Percentiles rank a stretch among this genome's conserved stretches.
Evolutionary conservation across 192 early-diverging fungal genomes (phyloP).

Genomic region (Backusella sp.): DNA sequence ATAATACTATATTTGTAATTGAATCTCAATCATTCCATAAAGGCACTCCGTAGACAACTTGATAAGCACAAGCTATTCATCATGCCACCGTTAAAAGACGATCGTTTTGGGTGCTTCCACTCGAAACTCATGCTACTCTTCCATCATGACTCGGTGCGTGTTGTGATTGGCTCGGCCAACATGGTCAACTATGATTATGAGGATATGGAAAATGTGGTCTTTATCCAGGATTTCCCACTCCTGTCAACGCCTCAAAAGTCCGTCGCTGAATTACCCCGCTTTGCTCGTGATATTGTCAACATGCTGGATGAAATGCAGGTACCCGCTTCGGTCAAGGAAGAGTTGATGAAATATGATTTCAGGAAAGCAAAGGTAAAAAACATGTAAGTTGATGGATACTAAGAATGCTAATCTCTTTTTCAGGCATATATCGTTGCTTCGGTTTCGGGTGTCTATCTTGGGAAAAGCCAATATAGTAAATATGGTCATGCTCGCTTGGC

Average conservation of each 20-base stretch:
- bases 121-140: slow-evolving; percentile 67
- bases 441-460: slow-evolving; percentile 42
- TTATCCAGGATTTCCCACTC: slow-evolving; percentile 61
- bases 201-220: slow-evolving; percentile 59
- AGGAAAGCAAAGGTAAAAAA: slow-evolving; percentile 42
- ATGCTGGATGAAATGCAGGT: slow-evolving; percentile 50
- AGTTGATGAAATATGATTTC: slow-evolving; percentile 46
- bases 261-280: slow-evolving; percentile 29
- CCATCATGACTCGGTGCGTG: slow-evolving; percentile 49
- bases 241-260: not conserved
- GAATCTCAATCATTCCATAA: slow-evolving; percentile 14
- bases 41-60: slow-evolving; percentile 31
- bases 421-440: slow-evolving; percentile 53
- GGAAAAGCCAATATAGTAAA: slow-evolving; percentile 30
- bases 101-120: slow-evolving; percentile 55
- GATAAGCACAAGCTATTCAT: slow-evolving; percentile 35
- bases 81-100: slow-evolving; percentile 45
- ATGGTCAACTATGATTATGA: slow-evolving; percentile 59
- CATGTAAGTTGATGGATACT: not conserved
- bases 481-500: slow-evolving; percentile 53
- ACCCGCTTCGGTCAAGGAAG: slow-evolving; percentile 43
- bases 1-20: not conserved
- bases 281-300: slow-evolving; percentile 44
- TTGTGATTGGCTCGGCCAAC: slow-evolving; percentile 63
- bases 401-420: not conserved